Conservation (phyloP, 345 rosid species). For the Heritiera littoralis region DNA sequence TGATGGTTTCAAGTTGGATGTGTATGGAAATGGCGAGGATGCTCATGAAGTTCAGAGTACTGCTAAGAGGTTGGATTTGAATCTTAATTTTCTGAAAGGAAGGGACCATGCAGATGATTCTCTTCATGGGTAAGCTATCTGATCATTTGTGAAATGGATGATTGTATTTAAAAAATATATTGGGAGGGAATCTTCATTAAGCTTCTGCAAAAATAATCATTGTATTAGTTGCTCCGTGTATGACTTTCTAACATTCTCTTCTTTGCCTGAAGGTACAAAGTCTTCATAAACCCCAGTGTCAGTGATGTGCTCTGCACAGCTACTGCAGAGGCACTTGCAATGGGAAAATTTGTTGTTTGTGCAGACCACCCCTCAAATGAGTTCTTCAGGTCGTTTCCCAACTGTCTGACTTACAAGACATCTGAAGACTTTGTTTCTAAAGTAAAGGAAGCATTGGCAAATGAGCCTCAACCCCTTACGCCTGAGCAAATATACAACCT, state of each 20-base stretch:
- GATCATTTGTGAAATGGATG: neutral
- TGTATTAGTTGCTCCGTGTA: neutral
- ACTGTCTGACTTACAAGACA: conserved; percentile 87
- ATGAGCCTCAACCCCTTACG: conserved; percentile 88
- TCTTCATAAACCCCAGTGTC: conserved; percentile 94
- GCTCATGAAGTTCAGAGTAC: conserved; percentile 76
- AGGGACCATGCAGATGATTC: conserved; percentile 95
- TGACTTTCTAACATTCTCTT: conserved; percentile 4
- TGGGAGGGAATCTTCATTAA: neutral
- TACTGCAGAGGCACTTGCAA: conserved; percentile 97
- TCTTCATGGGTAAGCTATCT: conserved; percentile 70
- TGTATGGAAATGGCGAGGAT: conserved; percentile 97
- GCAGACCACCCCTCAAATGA: conserved; percentile 99
- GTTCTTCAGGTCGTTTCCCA: conserved; percentile 93
- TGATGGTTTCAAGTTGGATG: conserved; percentile 81
- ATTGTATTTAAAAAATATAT: conserved; percentile 2
- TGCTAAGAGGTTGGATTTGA: conserved; percentile 66
- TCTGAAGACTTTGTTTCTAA: conserved; percentile 80
- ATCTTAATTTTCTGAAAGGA: conserved; percentile 83
- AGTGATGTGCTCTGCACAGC: conserved; percentile 99
- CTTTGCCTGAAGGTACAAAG: conserved; percentile 80
- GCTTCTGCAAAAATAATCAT: neutral
- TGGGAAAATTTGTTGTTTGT: conserved; percentile 95
- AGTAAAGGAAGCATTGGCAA: conserved; percentile 81
- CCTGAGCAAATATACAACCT: conserved; percentile 77